These are phyloP conservation scores for Vaccinium darrowii DNA, from an alignment of 148 eudicot genomes.

Conservation along the genomic window DNA sequence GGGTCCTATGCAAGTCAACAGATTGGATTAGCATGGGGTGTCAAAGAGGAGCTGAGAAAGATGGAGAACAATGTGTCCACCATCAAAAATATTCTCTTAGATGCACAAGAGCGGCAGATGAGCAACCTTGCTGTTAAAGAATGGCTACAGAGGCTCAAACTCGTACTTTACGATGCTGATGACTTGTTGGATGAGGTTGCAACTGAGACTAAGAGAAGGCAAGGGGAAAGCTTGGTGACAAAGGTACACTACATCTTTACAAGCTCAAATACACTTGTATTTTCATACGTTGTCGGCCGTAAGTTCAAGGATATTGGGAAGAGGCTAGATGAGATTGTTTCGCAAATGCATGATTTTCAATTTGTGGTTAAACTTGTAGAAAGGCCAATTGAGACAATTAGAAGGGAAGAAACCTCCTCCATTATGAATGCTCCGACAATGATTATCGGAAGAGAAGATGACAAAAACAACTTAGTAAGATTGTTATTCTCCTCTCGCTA, in stretches of 20 bases:
- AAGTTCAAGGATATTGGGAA: slow-evolving; percentile 8
- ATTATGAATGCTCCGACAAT: not conserved
- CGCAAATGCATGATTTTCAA: slow-evolving; percentile 15
- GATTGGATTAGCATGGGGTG: not conserved
- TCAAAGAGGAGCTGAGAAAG: not conserved
- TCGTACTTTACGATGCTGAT: slow-evolving; percentile 11
- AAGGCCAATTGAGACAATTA: not conserved
- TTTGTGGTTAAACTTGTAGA: slow-evolving; percentile 9
- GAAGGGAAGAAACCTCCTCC: not conserved
- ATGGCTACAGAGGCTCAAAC: slow-evolving; percentile 20
- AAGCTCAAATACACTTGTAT: slow-evolving; percentile 7
- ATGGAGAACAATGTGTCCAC: not conserved
- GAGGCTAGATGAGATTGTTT: slow-evolving; percentile 17
- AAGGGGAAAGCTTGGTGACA: not conserved
- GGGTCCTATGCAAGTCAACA: not conserved
- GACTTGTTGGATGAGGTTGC: not conserved
- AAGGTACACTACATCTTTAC: slow-evolving; percentile 12
- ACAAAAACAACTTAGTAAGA: slow-evolving; percentile 11
- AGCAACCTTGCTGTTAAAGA: not conserved
- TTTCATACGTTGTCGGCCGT: slow-evolving; percentile 6
- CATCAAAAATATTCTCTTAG: slow-evolving; percentile 2
- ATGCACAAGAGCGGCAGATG: not conserved
- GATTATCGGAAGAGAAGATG: slow-evolving; percentile 28
- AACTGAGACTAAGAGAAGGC: not conserved
- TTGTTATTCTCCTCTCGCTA: not conserved